These are phyloP conservation scores for Kondoa subrosea DNA, from an alignment of 768 basidiomycete species.

Conservation along the genomic window DNA sequence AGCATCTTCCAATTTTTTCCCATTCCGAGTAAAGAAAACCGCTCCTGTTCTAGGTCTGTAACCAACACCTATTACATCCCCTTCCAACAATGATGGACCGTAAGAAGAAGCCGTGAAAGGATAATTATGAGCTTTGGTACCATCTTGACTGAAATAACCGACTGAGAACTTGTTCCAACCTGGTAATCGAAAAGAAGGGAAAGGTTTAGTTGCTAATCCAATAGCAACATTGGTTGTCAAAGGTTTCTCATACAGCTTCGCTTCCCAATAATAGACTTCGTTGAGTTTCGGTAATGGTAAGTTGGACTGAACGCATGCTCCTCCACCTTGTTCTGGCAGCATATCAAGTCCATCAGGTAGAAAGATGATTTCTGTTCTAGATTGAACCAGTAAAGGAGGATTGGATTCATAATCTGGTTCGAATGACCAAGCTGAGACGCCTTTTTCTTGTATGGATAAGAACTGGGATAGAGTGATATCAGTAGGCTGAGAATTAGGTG, in stretches of 20 bases:
- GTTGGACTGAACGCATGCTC: conserved; percentile 90
- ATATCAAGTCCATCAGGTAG: conserved; percentile 41
- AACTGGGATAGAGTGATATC: conserved; percentile 98
- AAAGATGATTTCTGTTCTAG: conserved; percentile 93
- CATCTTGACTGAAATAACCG: conserved; percentile 76
- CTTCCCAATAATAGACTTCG: conserved; percentile 99
- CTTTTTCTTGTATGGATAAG: conserved; percentile 97
- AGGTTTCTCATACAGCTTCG: conserved; percentile 96
- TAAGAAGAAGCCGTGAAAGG: conserved; percentile 76
- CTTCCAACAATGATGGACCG: conserved; percentile 70
- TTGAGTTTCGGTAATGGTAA: conserved; percentile 91
- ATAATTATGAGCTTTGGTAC: conserved; percentile 93
- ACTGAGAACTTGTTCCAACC: conserved; percentile 62
- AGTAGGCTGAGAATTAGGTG: conserved; percentile 87
- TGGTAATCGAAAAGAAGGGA: conserved; percentile 70
- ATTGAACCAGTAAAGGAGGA: conserved; percentile 77
- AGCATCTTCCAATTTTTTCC: conserved; percentile 89
- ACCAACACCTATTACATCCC: conserved; percentile 87
- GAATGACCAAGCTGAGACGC: conserved; percentile 97
- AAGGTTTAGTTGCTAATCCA: conserved; percentile 91
- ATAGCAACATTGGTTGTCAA: conserved; percentile 70
- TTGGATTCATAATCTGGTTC: conserved; percentile 89
- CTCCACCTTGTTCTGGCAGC: conserved; percentile 71
- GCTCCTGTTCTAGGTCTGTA: conserved; percentile 91
- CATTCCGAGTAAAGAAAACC: conserved; percentile 98